Conservation (phyloP, 495 filamentous ascomycete genomes). For the Talaromyces trachyspermus region DNA sequence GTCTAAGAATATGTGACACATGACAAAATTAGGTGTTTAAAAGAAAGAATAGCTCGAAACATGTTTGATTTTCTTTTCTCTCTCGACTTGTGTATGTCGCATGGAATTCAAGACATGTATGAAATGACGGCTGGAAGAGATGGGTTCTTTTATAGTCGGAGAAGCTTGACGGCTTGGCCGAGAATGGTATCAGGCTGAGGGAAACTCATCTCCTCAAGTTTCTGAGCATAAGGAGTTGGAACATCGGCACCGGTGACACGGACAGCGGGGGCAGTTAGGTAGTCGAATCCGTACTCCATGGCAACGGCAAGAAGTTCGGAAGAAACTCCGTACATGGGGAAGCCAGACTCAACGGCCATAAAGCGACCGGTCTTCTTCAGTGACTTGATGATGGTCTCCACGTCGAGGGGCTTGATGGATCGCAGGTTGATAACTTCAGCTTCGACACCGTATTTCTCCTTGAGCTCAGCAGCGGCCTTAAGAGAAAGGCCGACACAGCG, state of each 20-base stretch:
- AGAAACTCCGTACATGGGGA: slow-evolving; percentile 86
- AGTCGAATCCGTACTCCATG: slow-evolving; percentile 98
- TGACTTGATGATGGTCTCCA: slow-evolving; percentile 89
- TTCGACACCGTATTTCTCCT: slow-evolving; percentile 94
- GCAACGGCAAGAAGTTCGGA: slow-evolving; percentile 88
- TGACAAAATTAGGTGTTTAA: slow-evolving; percentile 8
- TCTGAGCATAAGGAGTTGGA: slow-evolving; percentile 83
- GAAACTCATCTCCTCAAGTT: slow-evolving; percentile 88
- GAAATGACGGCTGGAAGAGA: too few species aligned
- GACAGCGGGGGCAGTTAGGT: slow-evolving; percentile 86
- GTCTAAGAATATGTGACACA: slow-evolving; percentile 10
- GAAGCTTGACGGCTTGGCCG: slow-evolving; percentile 72
- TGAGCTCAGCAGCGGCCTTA: slow-evolving; percentile 76
- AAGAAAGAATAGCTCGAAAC: not conserved
- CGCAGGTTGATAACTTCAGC: slow-evolving; percentile 97
- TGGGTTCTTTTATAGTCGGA: slow-evolving; percentile 76
- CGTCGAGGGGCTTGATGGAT: slow-evolving; percentile 91
- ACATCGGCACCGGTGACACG: slow-evolving; percentile 94
- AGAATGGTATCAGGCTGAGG: slow-evolving; percentile 79
- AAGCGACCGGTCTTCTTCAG: slow-evolving; percentile 97
- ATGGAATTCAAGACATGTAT: too few species aligned
- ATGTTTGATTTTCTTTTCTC: not conserved
- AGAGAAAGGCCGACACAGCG: slow-evolving; percentile 93
- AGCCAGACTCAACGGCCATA: slow-evolving; percentile 89
- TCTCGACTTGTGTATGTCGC: not conserved